Percentiles rank a stretch among this genome's conserved stretches.
These are phyloP conservation scores for Trematosphaeria pertusa DNA, from an alignment of 2,329 filamentous ascomycete genomes.

Conservation along the genomic window DNA sequence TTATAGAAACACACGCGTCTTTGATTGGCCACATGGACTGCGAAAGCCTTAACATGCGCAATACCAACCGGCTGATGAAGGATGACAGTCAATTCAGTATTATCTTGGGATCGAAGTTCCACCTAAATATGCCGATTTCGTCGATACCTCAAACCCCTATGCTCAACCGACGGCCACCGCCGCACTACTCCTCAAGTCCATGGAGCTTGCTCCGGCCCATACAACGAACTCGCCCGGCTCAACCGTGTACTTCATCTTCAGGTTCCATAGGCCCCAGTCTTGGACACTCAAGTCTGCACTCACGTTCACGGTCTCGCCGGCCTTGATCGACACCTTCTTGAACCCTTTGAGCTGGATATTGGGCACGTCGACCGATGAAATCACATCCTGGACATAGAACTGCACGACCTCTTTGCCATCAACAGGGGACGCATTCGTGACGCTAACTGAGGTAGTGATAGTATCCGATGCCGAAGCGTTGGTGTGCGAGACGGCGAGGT, in stretches of 20 bases:
- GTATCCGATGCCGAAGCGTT: slow-evolving; percentile 59
- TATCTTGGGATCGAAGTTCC: no score
- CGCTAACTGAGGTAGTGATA: slow-evolving; percentile 65
- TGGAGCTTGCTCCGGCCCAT: slow-evolving; percentile 65
- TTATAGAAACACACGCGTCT: no score
- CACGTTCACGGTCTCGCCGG: slow-evolving; percentile 65
- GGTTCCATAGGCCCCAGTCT: slow-evolving; percentile 64
- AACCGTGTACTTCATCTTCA: slow-evolving; percentile 73
- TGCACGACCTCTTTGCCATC: slow-evolving; percentile 73
- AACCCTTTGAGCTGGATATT: slow-evolving; percentile 72
- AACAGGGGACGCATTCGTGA: slow-evolving; percentile 64
- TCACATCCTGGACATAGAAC: slow-evolving; percentile 69
- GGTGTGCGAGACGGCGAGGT: slow-evolving; percentile 59
- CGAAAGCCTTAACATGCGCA: no score
- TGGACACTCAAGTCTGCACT: slow-evolving; percentile 59
- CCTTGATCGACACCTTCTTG: slow-evolving; percentile 67
- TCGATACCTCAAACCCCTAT: no score
- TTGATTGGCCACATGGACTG: no score
- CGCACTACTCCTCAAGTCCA: slow-evolving; percentile 62
- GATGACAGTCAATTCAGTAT: no score
- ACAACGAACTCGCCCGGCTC: slow-evolving; percentile 73
- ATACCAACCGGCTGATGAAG: no score
- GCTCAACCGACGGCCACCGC: slow-evolving; percentile 68
- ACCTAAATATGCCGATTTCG: no score
- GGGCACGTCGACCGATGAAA: slow-evolving; percentile 68